Conservation (phyloP, 495 filamentous ascomycete genomes). For the Mytilinidion resinicola region DNA sequence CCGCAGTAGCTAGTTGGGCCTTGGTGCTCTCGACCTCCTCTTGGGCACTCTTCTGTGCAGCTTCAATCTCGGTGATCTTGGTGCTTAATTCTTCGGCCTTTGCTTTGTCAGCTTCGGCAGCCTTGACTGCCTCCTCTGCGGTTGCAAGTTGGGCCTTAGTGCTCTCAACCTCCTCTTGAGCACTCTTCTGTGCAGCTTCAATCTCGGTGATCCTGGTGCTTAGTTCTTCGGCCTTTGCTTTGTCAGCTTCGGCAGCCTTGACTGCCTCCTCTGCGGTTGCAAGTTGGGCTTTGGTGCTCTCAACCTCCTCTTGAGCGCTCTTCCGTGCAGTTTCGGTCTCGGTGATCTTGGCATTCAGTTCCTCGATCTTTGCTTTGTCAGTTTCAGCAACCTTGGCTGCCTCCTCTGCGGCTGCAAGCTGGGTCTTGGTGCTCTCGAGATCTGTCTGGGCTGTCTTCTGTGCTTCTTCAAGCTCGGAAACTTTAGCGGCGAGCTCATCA, state of each 20-base stretch:
- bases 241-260: constrained; percentile 1
- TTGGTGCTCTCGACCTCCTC: constrained; percentile 2
- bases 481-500: too few relatives aligned
- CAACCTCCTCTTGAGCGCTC: constrained; percentile 1
- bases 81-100: background rate
- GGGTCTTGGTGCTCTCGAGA: background rate
- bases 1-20: background rate
- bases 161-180: background rate
- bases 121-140: background rate
- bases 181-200: background rate
- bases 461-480: background rate
- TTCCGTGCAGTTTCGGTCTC: constrained; percentile 1
- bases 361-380: background rate
- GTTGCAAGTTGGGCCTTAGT: background rate
- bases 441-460: background rate
- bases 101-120: background rate
- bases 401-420: background rate
- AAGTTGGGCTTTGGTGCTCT: background rate
- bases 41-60: background rate
- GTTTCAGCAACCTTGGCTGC: background rate
- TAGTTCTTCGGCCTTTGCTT: background rate
- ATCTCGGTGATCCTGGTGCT: background rate
- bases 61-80: constrained; percentile 5
- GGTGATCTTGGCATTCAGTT: constrained; percentile 1
- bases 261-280: background rate